Evolutionary conservation across 306 rosid genomes (phyloP), one percentile per base, ranked within the genome.

Genomic region (Oemleria cerasiformis): DNA sequence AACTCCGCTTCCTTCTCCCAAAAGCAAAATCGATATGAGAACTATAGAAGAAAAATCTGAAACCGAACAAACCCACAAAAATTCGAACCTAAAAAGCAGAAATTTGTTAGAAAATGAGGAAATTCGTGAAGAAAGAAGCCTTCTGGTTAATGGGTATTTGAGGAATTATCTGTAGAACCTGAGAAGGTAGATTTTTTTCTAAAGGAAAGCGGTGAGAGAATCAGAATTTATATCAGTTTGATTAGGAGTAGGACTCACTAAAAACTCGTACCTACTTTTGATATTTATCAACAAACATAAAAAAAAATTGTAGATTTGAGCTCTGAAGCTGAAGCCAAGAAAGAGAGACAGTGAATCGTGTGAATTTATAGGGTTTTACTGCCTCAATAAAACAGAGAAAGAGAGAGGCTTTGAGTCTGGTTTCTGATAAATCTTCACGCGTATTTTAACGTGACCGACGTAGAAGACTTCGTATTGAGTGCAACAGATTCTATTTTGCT

Each of bases 11-110:
- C 38, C 8, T 58, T 68, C 50, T 6, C 72, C 68, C 75, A 6
- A 56, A 63, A 30, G 38, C 39, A 38, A 49, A 38, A 77, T 72
- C 51, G 80, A 82, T 70, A 67, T 3, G 78, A 73, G 67, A 17
- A 65, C 39, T 43, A 9, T 30, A 12, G 21, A 43, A 51, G 58
- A 64, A 43, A 48, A 11, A 72, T 63, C 62, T 30, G 67, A 51
- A 30, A 50, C 50, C 6, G 70, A 12, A 43, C 3, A 19, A 59
- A 12, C 54, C 77, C 62, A 19, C 5, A 42, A 53, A 36, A 39
- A 6, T 11, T 8, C 8, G 25, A 20, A 42, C 20, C 12, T 17
- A 56, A 3, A 8, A 6, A 60, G 20, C 11, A 57, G 7, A 58
- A 17, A 67, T 9, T 14, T 63, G 75, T 54, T 39, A 49, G 14